These are phyloP conservation scores for Apodospora peruviana DNA, from an alignment of 495 filamentous ascomycete species.

Conservation along the genomic window DNA sequence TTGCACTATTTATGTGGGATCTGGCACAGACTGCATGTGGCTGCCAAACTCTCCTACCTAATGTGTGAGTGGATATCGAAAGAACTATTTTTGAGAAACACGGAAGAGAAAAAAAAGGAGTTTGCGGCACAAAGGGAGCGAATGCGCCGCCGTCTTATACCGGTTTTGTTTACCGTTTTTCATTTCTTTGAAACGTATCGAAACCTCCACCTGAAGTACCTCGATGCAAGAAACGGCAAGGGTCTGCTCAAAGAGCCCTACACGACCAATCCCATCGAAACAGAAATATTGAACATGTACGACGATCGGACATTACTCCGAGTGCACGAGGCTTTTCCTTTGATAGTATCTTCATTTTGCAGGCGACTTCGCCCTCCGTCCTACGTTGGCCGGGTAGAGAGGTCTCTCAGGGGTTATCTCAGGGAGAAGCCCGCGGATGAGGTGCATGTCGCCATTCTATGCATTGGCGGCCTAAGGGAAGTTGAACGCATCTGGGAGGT, in stretches of 20 bases:
- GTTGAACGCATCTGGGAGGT: conserved; percentile 54
- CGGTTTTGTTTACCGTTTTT: conserved; percentile 50
- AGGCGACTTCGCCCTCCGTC: conserved; percentile 50
- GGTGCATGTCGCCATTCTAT: conserved; percentile 48
- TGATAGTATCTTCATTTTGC: conserved; percentile 52
- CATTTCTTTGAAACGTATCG: conserved; percentile 57
- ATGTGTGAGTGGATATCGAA: conserved; percentile 53
- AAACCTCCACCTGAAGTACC: conserved; percentile 46
- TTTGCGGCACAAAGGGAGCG: conserved; percentile 50
- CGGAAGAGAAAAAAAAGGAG: conserved; percentile 40
- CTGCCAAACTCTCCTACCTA: conserved; percentile 46
- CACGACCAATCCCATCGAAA: conserved; percentile 48
- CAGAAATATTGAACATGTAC: conserved; percentile 50
- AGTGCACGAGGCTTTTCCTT: conserved; percentile 50
- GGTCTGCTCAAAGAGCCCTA: conserved; percentile 34
- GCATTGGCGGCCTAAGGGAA: conserved; percentile 49
- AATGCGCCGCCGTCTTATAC: conserved; percentile 52
- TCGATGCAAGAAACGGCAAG: conserved; percentile 35
- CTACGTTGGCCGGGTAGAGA: conserved; percentile 50
- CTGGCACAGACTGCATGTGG: conserved; percentile 54
- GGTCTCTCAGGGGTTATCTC: conserved; percentile 51
- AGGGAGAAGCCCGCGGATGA: conserved; percentile 50
- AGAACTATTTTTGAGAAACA: conserved; percentile 49
- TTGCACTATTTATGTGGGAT: conserved; percentile 53
- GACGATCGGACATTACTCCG: conserved; percentile 49